A percentile compares a stretch with the other conserved stretches of the same genome.
phyloP scores from a whole-genome alignment of 768 basidiomycete genomes.

The Leccinellum albellum region DNA sequence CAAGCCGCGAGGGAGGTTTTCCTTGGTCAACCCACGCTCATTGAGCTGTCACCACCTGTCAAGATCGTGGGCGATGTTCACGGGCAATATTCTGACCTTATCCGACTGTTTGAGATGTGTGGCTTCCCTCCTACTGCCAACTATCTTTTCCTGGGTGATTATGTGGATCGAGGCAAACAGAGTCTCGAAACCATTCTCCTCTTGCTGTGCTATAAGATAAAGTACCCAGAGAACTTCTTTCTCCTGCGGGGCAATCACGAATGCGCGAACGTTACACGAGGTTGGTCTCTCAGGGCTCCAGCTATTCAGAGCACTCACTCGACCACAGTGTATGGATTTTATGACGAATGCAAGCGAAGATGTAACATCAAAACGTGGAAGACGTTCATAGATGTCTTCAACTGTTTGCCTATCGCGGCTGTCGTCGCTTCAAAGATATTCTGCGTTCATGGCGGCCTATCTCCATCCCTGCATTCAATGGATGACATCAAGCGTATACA shows the following conservation, averaged over 20 bases:
- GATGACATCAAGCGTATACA: conserved; percentile 98
- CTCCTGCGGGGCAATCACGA: conserved; percentile 97
- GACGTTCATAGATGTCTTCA: conserved; percentile 99
- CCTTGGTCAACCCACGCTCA: conserved; percentile 91
- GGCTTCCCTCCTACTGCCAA: conserved; percentile 97
- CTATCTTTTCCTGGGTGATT: conserved; percentile 98
- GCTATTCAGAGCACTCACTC: conserved; percentile 17
- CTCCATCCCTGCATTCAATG: conserved; percentile 91
- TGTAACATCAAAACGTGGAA: conserved; percentile 99
- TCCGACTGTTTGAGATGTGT: conserved; percentile 98
- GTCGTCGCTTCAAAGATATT: conserved; percentile 99
- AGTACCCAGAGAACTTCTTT: conserved; percentile 99
- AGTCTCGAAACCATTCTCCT: conserved; percentile 97
- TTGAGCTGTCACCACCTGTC: conserved; percentile 95
- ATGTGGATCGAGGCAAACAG: conserved; percentile 98
- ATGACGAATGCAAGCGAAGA: conserved; percentile 99
- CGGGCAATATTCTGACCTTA: conserved; percentile 98
- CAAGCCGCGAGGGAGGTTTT: conserved; percentile 95
- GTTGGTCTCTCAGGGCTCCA: conserved; percentile 41
- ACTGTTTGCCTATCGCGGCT: conserved; percentile 96
- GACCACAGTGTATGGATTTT: conserved; percentile 90
- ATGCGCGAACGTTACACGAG: conserved; percentile 98
- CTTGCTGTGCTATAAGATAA: conserved; percentile 98
- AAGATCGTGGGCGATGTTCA: conserved; percentile 99
- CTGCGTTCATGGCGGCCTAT: conserved; percentile 96